phyloP scores from a whole-genome alignment of 805 yeast species.

The Nematodospora valgi region DNA sequence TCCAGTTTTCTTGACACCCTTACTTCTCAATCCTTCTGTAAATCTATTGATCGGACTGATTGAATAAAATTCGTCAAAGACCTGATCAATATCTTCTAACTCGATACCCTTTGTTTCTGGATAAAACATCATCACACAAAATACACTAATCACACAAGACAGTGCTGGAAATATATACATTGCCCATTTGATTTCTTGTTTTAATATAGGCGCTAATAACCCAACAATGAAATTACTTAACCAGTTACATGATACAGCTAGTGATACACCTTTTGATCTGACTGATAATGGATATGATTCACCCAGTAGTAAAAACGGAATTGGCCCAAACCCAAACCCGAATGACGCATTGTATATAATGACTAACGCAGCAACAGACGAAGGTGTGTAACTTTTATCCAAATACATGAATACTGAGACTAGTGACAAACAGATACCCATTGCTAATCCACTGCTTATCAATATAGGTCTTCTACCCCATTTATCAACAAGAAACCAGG shows the following conservation, averaged over 20 bases:
- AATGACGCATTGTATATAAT: slow-evolving; percentile 41
- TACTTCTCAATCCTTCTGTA: slow-evolving; percentile 8
- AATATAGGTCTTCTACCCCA: slow-evolving; percentile 47
- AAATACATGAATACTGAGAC: slow-evolving; percentile 34
- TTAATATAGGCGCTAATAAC: slow-evolving; percentile 41
- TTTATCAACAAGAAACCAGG: slow-evolving; percentile 43
- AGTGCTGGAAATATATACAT: slow-evolving; percentile 39
- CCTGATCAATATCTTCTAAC: slow-evolving; percentile 38
- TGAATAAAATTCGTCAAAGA: slow-evolving; percentile 32
- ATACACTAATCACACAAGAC: slow-evolving; percentile 33
- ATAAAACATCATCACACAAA: slow-evolving; percentile 32
- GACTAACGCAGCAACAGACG: slow-evolving; percentile 38
- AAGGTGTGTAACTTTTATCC: slow-evolving; percentile 31
- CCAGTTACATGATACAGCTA: slow-evolving; percentile 46
- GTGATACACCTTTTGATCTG: slow-evolving; percentile 41
- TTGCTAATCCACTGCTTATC: slow-evolving; percentile 36
- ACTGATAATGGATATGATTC: slow-evolving; percentile 43
- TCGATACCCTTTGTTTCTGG: slow-evolving; percentile 46
- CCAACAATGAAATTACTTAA: slow-evolving; percentile 44
- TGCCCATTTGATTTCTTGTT: slow-evolving; percentile 37
- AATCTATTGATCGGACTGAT: slow-evolving; percentile 9
- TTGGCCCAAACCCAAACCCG: slow-evolving; percentile 47
- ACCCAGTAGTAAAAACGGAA: slow-evolving; percentile 43
- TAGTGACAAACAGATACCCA: slow-evolving; percentile 34
- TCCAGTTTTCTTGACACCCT: background rate